Conservation (phyloP, 1,284 basidiomycete genomes). For the Fereydounia khargensis region DNA sequence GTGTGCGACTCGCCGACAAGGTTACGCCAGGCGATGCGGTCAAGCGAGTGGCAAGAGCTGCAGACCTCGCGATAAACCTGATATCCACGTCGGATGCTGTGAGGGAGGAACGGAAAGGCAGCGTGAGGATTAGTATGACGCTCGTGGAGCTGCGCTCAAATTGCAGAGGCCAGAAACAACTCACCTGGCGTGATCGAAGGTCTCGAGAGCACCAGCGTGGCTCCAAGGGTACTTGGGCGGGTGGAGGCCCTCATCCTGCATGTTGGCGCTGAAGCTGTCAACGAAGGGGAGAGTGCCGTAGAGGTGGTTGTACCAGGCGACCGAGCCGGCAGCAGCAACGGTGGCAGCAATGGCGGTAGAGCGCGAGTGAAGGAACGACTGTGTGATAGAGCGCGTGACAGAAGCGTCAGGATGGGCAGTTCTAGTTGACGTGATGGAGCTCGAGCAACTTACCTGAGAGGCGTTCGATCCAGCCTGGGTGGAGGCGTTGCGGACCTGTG, state of each 20-base stretch:
- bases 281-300: constrained; percentile 67
- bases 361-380: constrained; percentile 67
- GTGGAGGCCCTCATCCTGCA: constrained; percentile 87
- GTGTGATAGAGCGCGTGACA: background rate
- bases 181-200: constrained; percentile 81
- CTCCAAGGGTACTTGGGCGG: constrained; percentile 85
- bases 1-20: constrained; percentile 96
- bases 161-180: constrained; percentile 10
- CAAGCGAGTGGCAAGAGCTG: constrained; percentile 96
- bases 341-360: constrained; percentile 76
- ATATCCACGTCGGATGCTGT: constrained; percentile 93
- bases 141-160: background rate
- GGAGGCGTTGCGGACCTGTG: constrained; percentile 44
- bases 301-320: constrained; percentile 93
- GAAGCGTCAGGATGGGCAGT: background rate
- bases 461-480: constrained; percentile 37
- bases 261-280: constrained; percentile 48
- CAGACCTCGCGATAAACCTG: constrained; percentile 99
- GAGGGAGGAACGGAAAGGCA: background rate
- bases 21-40: constrained; percentile 99
- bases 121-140: background rate
- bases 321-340: constrained; percentile 76
- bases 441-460: constrained; percentile 3
- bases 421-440: background rate
- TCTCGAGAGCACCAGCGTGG: constrained; percentile 80